Percentiles rank a stretch among this genome's conserved stretches.
Conservation (phyloP, 768 basidiomycete species). For the Filobasidium wieringae region DNA sequence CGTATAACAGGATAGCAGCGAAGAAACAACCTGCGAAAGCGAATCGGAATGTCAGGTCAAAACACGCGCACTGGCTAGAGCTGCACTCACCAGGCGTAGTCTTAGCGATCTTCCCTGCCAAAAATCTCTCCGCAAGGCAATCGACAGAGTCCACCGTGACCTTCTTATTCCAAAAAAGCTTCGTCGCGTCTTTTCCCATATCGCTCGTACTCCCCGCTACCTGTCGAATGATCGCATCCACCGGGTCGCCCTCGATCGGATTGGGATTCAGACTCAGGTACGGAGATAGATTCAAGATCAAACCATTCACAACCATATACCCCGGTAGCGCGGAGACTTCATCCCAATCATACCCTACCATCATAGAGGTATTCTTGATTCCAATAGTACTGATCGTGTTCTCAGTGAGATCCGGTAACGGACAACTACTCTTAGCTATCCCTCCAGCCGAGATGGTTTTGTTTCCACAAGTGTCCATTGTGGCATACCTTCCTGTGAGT, state of each 20-base stretch:
- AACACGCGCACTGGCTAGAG: neutral
- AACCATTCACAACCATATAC: slow-evolving; percentile 83
- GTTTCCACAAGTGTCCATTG: slow-evolving; percentile 57
- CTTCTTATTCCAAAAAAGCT: slow-evolving; percentile 63
- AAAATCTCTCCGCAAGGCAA: slow-evolving; percentile 75
- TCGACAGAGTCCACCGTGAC: slow-evolving; percentile 57
- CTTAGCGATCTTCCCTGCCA: slow-evolving; percentile 92
- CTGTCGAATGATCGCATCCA: slow-evolving; percentile 72
- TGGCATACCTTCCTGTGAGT: slow-evolving; percentile 56
- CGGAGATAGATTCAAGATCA: slow-evolving; percentile 81
- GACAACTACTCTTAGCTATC: slow-evolving; percentile 49
- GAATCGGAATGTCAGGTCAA: neutral
- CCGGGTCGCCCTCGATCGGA: slow-evolving; percentile 57
- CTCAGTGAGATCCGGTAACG: slow-evolving; percentile 52
- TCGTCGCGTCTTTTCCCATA: slow-evolving; percentile 76
- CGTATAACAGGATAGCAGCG: slow-evolving; percentile 74
- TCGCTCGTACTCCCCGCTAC: slow-evolving; percentile 41
- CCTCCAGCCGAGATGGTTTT: no score
- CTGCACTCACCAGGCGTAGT: slow-evolving; percentile 58
- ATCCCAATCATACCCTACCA: slow-evolving; percentile 82
- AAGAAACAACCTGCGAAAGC: slow-evolving; percentile 54
- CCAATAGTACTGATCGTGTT: slow-evolving; percentile 53
- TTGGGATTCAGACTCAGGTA: slow-evolving; percentile 65
- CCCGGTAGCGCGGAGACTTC: slow-evolving; percentile 61
- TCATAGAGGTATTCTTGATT: slow-evolving; percentile 53